Evolutionary conservation across 106 monocot species (phyloP), one percentile per base, ranked within the genome.

Genomic region (Cymbidium sinense): DNA sequence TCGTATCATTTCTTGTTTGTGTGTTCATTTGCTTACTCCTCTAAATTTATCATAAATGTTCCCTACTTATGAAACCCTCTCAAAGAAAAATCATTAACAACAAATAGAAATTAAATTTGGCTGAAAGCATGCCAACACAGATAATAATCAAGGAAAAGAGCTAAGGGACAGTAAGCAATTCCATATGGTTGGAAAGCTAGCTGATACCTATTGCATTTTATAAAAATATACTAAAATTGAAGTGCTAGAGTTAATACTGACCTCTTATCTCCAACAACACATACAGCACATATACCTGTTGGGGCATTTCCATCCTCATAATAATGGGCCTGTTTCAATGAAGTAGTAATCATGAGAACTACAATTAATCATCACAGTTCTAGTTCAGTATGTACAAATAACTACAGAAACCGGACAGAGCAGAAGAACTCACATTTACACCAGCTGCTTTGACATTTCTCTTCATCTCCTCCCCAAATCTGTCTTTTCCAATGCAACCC

Each of bases 221-320:
- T n/a, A 58, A 58, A n/a, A 58, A 58, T 15, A 12, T 12, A 58
- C 8, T 23, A 7, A 34, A 2, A 37, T 71, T 36, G 23, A 39
- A 18, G 34, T 71, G 7, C 20, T 33, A 35, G 28, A 47, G 8
- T 47, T 10, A 62, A 51, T 51, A 73, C 83, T 47, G 43, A 93
- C 96, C 96, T 93, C 87, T 94, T 93, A 76, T 91, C 91, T 78
- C 91, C 93, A 75, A 90, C 88, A 80, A 96, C 87, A 81, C 93
- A 94, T 54, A 96, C 96, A 87, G 93, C 96, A 81, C 96, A 96
- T 61, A 93, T 96, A 31, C 96, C 96, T 0, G 96, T 96, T 78
- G 96, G 82, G 41, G 82, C 88, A 76, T 43, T 85, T 21, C 91
- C 90, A 80, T 89, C 91, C 50, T 91, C 93, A 78, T 88, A 85